Conservation (phyloP, 2,329 filamentous ascomycete species). For the Lecanicillium sp. region DNA sequence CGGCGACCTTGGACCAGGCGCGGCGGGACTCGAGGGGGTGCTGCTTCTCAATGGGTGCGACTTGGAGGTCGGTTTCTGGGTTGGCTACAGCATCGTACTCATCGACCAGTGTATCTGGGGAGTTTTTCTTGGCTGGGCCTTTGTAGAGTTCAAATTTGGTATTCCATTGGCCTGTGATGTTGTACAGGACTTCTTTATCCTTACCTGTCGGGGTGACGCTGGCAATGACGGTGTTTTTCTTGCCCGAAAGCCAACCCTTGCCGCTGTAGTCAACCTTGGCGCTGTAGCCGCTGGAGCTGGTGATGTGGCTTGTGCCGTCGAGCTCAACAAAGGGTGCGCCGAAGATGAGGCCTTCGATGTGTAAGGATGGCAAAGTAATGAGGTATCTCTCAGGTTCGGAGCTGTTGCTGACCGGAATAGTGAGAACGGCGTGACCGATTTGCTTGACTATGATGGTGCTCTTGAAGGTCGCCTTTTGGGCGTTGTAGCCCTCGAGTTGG, state of each 20-base stretch:
- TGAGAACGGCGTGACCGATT: conserved; percentile 79
- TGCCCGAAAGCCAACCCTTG: conserved; percentile 89
- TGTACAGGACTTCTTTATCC: conserved; percentile 71
- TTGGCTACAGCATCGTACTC: conserved; percentile 50
- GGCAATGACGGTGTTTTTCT: conserved; percentile 86
- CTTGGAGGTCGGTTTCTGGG: conserved; percentile 56
- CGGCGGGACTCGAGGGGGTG: conserved; percentile 80
- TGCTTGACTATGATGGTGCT: conserved; percentile 93
- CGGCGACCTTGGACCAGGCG: conserved; percentile 81
- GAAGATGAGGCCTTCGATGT: conserved; percentile 88
- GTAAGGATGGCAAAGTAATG: conserved; percentile 82
- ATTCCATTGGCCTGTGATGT: conserved; percentile 85
- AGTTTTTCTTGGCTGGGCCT: conserved; percentile 44
- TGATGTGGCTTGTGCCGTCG: conserved; percentile 76
- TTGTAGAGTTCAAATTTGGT: conserved; percentile 72
- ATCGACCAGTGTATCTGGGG: conserved; percentile 41
- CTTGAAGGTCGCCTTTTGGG: conserved; percentile 90
- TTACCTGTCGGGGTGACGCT: conserved; percentile 60
- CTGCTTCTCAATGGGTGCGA: conserved; percentile 69
- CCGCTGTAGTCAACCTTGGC: conserved; percentile 89
- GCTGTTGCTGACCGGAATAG: conserved; percentile 46
- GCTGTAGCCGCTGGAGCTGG: conserved; percentile 77
- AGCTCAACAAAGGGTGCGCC: conserved; percentile 86
- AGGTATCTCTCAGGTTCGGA: conserved; percentile 61
- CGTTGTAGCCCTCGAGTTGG: conserved; percentile 79